Percentiles rank a stretch among this genome's conserved stretches.
Evolutionary conservation across 305 asterid species (phyloP).

Genomic region (Fraxinus latifolia): DNA sequence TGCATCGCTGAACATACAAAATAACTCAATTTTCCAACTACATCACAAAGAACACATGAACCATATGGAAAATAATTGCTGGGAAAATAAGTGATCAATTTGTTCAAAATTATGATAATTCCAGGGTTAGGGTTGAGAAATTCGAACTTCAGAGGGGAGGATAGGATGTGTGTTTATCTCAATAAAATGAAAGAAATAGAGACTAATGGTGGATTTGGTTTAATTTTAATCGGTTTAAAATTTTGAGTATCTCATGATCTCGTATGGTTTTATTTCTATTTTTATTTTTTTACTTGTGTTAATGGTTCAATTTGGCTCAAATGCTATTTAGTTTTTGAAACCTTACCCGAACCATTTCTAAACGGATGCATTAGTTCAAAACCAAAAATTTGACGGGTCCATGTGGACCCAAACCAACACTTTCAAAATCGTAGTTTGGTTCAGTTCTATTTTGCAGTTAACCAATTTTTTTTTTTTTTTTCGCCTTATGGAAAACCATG

Average conservation of each 20-base stretch:
- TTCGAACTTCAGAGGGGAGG: neutral
- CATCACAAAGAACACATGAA: neutral
- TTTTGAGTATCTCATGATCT: neutral
- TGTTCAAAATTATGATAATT: neutral
- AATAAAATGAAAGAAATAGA: neutral
- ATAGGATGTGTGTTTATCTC: neutral
- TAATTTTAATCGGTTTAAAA: neutral
- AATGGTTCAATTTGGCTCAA: neutral
- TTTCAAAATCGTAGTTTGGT: neutral
- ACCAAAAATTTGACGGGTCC: neutral
- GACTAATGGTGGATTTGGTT: neutral
- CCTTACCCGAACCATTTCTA: neutral
- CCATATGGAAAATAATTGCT: neutral
- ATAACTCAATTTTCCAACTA: neutral
- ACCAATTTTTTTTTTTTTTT: neutral
- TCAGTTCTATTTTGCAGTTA: neutral
- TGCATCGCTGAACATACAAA: neutral
- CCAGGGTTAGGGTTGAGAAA: neutral
- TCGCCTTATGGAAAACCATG: neutral
- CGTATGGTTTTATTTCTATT: neutral
- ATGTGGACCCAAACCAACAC: neutral
- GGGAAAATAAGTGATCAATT: neutral
- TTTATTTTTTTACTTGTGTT: neutral
- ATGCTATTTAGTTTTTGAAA: neutral
- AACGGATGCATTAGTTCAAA: neutral